phyloP scores from a whole-genome alignment of 805 yeast species.

The Candida multigemmis region DNA sequence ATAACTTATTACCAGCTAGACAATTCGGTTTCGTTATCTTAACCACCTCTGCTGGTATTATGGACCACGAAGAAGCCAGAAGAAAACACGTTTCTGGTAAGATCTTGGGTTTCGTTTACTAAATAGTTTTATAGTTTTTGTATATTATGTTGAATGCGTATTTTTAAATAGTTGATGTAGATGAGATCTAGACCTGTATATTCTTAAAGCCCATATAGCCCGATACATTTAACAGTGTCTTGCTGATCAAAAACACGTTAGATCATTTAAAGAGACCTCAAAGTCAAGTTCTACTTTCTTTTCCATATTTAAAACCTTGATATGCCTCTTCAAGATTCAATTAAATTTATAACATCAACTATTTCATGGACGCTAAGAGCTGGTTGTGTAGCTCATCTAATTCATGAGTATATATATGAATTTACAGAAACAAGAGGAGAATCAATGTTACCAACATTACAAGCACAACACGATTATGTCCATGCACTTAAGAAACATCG shows the following conservation, averaged over 20 bases:
- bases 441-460: conserved; percentile 89
- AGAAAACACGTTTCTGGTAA: conserved; percentile 99
- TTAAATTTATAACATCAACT: conserved; percentile 21
- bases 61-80: conserved; percentile 99
- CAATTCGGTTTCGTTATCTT: conserved; percentile 96
- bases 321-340: conserved; percentile 10
- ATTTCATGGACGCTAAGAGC: conserved; percentile 48
- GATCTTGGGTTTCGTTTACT: conserved; percentile 96
- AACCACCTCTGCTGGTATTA: conserved; percentile 98
- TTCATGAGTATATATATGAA: conserved; percentile 61
- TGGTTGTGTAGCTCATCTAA: conserved; percentile 58
- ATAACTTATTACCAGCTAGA: conserved; percentile 96
- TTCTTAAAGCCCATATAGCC: too few species aligned
- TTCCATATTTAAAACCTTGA: neutral
- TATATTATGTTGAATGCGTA: conserved; percentile 1
- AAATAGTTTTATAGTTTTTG: conserved; percentile 11
- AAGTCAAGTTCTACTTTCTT: too few species aligned
- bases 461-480: conserved; percentile 67
- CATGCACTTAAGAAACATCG: conserved; percentile 59
- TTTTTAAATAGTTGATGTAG: too few species aligned
- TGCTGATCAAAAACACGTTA: too few species aligned
- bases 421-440: conserved; percentile 83
- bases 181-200: too few species aligned
- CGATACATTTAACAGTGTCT: too few species aligned
- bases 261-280: neutral